These are phyloP conservation scores for Thalassiosira profunda DNA, from an alignment of 108 stramenopile genomes.

Conservation along the genomic window DNA sequence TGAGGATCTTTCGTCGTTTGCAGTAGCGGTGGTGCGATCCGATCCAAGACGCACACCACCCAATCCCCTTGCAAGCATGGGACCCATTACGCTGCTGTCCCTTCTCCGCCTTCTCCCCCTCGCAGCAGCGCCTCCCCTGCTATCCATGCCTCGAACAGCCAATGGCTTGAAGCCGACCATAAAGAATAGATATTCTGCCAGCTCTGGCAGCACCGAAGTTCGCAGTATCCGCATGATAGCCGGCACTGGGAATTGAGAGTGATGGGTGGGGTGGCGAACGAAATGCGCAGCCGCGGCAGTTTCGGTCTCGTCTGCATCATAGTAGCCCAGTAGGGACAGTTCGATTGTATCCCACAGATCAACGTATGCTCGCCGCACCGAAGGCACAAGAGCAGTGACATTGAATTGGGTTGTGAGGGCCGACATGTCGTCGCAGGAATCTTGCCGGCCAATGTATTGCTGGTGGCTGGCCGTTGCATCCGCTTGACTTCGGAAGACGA, in stretches of 20 bases:
- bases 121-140: not conserved
- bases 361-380: slow-evolving; percentile 17
- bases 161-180: slow-evolving; percentile 33
- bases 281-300: not conserved
- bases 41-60: not conserved
- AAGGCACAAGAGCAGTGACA: slow-evolving; percentile 30
- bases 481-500: too few species aligned
- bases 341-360: slow-evolving; percentile 42
- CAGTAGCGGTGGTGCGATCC: too few species aligned
- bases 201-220: slow-evolving; percentile 20
- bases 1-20: too few species aligned
- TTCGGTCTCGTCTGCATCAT: slow-evolving; percentile 8
- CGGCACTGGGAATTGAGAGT: slow-evolving; percentile 17
- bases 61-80: slow-evolving; percentile 14
- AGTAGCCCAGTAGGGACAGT: slow-evolving; percentile 35
- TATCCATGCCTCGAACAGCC: not conserved
- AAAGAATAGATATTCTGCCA: slow-evolving; percentile 35
- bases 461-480: not conserved
- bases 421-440: slow-evolving; percentile 6
- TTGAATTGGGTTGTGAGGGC: slow-evolving; percentile 33
- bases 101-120: slow-evolving; percentile 23
- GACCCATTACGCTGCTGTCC: slow-evolving; percentile 30
- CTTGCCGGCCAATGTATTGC: not conserved
- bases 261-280: slow-evolving; percentile 1
- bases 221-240: slow-evolving; percentile 30